Conservation (phyloP, 2,329 filamentous ascomycete species). For the Pestalotiopsis sp. region DNA sequence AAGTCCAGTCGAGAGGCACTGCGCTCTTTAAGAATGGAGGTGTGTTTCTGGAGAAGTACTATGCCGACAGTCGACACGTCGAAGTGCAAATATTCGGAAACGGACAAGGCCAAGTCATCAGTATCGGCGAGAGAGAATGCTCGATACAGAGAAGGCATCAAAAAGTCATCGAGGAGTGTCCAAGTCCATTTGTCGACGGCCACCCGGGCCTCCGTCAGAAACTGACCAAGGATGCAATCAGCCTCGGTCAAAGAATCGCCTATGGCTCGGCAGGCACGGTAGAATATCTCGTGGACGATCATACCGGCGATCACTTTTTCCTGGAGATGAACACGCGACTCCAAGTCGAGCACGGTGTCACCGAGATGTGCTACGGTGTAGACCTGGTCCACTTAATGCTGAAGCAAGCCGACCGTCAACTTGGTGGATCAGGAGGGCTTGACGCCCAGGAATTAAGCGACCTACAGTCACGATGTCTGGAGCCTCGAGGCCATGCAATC, state of each 20-base stretch:
- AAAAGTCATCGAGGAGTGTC: constrained; percentile 72
- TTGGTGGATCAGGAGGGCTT: constrained; percentile 21
- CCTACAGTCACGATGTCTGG: constrained; percentile 11
- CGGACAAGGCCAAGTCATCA: constrained; percentile 55
- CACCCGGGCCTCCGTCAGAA: constrained; percentile 32
- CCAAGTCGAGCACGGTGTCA: constrained; percentile 79
- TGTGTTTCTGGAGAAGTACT: constrained; percentile 67
- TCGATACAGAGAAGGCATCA: constrained; percentile 69
- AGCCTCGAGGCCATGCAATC: constrained; percentile 35
- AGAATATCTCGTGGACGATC: constrained; percentile 66
- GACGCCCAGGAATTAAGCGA: constrained; percentile 15
- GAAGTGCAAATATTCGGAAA: constrained; percentile 72
- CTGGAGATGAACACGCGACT: constrained; percentile 61
- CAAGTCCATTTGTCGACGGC: constrained; percentile 58
- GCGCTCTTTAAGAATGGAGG: constrained; percentile 63
- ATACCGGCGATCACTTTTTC: constrained; percentile 61
- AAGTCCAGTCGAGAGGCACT: constrained; percentile 57
- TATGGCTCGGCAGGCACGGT: constrained; percentile 38
- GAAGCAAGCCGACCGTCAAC: constrained; percentile 34
- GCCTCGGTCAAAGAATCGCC: constrained; percentile 22
- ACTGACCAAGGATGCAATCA: constrained; percentile 21
- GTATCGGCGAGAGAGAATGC: constrained; percentile 68
- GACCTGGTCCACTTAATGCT: constrained; percentile 66
- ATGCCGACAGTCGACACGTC: constrained; percentile 63
- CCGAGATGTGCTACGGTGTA: constrained; percentile 74